Base-by-base conservation (phyloP, 371 early-diverging fungal genomes). In the Dichotomocladium elegans region DNA sequence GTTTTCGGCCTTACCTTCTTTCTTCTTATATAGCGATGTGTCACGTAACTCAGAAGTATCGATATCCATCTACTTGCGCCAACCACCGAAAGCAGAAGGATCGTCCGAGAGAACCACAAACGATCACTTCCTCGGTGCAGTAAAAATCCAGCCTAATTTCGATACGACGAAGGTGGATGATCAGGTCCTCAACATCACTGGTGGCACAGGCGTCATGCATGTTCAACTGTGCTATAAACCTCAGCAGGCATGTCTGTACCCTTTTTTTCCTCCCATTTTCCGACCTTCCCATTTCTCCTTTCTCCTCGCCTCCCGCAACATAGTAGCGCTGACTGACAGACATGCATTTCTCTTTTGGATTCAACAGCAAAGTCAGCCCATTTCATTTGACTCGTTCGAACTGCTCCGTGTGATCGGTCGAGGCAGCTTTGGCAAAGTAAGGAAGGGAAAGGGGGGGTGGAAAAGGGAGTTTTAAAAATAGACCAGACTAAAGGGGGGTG, bases 341-440 rank as follows among this genome's bases (percentile, higher is more conserved):
- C n/a, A 30, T 27, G 10, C 30, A 21, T 41, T 7, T 15, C 47
- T 25, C 31, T 43, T 44, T 28, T 15, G 19, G 21, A 49, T 47
- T 37, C 53, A 29, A 34, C 53, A 82, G 78, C 64, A 70, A 52
- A 78, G 73, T 37, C 75, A 76, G 14, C 85, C 86, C 21, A 74
- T 95, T 55, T 74, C 87, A 6, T 89, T 95, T 41, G 90, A 95
- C 50, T 91, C 95, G 44, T 98, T 98, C 75, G 94, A 95, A 58
- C 72, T 98, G 51, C 82, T 97, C 31, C 91, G 90, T 66, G 95
- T 96, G 26, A 89, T 99, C 58, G 99, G 99, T 33, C 91, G 92
- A 68, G 99, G 98, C 17, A 85, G 86, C 59, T 97, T 98, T 81
- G 97, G 97, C 57, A 98, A 98, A 82, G 93, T 84, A 70, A 48